Percentiles rank a stretch among this genome's conserved stretches.
Evolutionary conservation across 768 basidiomycete genomes (phyloP).

Genomic region (Lepiota brunneoincarnata): DNA sequence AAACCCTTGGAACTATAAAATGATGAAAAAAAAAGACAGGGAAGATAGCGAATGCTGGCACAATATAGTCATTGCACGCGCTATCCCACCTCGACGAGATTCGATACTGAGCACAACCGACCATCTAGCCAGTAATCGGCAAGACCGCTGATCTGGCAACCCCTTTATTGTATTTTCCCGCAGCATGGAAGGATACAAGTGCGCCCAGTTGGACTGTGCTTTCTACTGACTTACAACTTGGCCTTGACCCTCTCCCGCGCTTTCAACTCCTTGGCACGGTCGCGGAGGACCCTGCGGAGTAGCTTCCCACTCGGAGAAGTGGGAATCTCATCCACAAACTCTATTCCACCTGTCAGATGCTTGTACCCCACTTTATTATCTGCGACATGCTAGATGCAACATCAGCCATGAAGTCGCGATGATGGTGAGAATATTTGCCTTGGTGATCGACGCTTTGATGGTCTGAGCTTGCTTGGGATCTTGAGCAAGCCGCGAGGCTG

Average conservation of each 20-base stretch:
- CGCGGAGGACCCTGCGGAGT: conserved; percentile 45
- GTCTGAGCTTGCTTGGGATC: conserved; percentile 25
- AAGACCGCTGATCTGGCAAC: too few relatives aligned
- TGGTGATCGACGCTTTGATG: conserved; percentile 44
- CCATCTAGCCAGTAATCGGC: too few relatives aligned
- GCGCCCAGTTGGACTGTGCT: not conserved
- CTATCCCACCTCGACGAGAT: too few relatives aligned
- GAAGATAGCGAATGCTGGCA: too few relatives aligned
- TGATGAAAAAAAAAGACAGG: too few relatives aligned
- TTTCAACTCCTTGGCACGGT: conserved; percentile 36
- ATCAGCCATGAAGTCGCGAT: not conserved
- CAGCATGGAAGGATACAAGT: too few relatives aligned
- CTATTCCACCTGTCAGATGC: conserved; percentile 55
- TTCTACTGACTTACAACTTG: conserved; percentile 16
- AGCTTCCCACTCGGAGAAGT: conserved; percentile 65
- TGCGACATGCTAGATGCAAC: conserved; percentile 43
- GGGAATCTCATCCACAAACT: conserved; percentile 52
- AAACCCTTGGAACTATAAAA: too few relatives aligned
- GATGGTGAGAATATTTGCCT: conserved; percentile 30
- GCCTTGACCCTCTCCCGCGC: conserved; percentile 14
- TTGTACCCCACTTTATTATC: conserved; percentile 57
- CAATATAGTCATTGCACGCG: too few relatives aligned
- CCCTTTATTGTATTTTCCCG: too few relatives aligned
- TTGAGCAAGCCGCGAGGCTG: conserved; percentile 30
- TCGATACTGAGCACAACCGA: too few relatives aligned